These are phyloP conservation scores for Pseudogymnoascus sp. DNA, from an alignment of 2,329 filamentous ascomycete species.

Conservation along the genomic window DNA sequence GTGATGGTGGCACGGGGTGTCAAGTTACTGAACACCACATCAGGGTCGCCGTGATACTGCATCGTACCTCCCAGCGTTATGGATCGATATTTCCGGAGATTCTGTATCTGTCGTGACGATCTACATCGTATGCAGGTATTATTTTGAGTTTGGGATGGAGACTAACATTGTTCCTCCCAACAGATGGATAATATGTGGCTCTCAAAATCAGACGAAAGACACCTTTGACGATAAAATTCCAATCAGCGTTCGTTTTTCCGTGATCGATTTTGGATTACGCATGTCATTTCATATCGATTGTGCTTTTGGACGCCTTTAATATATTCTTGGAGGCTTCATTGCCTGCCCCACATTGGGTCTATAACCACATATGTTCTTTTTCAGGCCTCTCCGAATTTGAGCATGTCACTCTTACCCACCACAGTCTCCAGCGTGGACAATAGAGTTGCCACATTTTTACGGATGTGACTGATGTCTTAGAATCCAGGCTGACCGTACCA, in stretches of 20 bases:
- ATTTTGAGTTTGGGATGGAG: background rate
- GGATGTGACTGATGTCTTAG: background rate
- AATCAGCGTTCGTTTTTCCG: background rate
- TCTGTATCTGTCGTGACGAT: background rate
- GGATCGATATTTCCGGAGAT: background rate
- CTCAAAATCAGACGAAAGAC: background rate
- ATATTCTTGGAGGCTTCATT: background rate
- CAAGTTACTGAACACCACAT: background rate
- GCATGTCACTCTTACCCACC: background rate
- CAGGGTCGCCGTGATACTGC: background rate
- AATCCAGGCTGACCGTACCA: background rate
- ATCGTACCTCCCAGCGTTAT: background rate
- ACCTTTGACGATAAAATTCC: background rate
- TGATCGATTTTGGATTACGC: background rate
- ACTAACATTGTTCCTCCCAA: background rate
- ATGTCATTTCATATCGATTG: background rate
- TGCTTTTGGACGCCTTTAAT: background rate
- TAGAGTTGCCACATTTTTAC: background rate
- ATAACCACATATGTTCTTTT: background rate
- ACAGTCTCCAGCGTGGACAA: background rate
- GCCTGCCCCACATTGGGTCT: background rate
- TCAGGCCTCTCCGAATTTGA: background rate
- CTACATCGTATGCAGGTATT: background rate
- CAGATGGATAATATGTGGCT: background rate
- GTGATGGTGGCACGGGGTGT: slow-evolving; percentile 1